Percentiles rank a stretch among this genome's conserved stretches.
phyloP scores from a whole-genome alignment of 495 filamentous ascomycete species.

The Hypoxylon perforatum region DNA sequence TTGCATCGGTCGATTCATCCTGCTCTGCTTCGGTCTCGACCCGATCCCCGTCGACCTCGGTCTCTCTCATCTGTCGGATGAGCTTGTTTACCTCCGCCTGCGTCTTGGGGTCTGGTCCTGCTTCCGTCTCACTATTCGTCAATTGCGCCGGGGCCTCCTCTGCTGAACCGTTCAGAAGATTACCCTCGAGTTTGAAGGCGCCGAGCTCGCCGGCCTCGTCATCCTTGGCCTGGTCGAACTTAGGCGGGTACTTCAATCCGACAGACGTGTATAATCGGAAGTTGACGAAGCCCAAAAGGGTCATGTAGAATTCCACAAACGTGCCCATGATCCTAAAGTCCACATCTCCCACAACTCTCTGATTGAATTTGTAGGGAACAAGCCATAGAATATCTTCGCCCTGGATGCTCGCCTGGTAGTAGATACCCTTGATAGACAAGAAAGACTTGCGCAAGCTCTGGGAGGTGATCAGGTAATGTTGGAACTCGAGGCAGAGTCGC shows the following conservation, averaged over 20 bases:
- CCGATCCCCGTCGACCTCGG: conserved; percentile 55
- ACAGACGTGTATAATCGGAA: conserved; percentile 90
- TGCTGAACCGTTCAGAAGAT: conserved; percentile 64
- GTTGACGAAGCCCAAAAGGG: conserved; percentile 93
- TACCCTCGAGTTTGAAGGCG: conserved; percentile 87
- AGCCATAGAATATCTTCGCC: conserved; percentile 99
- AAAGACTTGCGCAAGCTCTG: conserved; percentile 94
- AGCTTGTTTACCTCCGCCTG: conserved; percentile 67
- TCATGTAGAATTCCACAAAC: conserved; percentile 98
- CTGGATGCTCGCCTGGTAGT: conserved; percentile 98
- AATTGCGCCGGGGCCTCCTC: conserved; percentile 61
- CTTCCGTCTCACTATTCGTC: conserved; percentile 59
- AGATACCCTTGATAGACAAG: conserved; percentile 98
- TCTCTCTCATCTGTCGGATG: conserved; percentile 61
- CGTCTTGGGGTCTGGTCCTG: conserved; percentile 61
- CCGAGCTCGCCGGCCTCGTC: conserved; percentile 88
- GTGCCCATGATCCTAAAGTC: conserved; percentile 99
- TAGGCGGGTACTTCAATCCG: conserved; percentile 92
- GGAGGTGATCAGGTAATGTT: conserved; percentile 94
- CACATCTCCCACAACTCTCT: conserved; percentile 88
- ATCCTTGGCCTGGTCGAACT: conserved; percentile 87
- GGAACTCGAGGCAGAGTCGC: conserved; percentile 89
- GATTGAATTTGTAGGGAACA: conserved; percentile 96
- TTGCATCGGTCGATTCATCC: conserved; percentile 68
- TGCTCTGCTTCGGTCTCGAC: conserved; percentile 61